Base-by-base conservation (phyloP, 108 stramenopile genomes). In the Skeletonema grethae region DNA sequence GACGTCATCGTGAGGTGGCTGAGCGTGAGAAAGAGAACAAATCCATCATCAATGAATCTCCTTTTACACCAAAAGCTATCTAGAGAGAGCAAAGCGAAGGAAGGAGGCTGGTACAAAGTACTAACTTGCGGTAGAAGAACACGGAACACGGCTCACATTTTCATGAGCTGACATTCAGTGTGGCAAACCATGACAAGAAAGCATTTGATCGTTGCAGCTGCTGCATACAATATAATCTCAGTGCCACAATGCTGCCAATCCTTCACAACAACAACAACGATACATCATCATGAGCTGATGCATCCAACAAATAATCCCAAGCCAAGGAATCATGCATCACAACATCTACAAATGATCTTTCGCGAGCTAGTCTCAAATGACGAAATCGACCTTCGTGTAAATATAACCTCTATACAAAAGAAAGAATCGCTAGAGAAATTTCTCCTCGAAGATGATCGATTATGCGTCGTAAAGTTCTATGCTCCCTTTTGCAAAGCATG, bases 401-500 rank as follows among this genome's bases (percentile, higher is more conserved):
- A 56, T 5, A 67, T 79, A 13, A 56, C 70, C 22, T 46, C 39
- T 2, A 79, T 79, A 41, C 35, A 59, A 13, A 59, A 67, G 53
- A 70, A 72, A 43, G 70, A 71, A 55, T 66, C 53, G 9, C 36
- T 79, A n/a, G 70, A 72, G 22, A 36, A 61, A 30, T 79, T 79
- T 29, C 60, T 72, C 11, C 20, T 62, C 28, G 67, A 34, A 9
- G 77, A 79, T 61, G 57, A 79, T 67, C 57, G 77, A 30, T 48
- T 67, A 10, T 79, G 77, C 30, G 61, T 75, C 43, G 68, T 75
- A 16, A 75, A 75, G 67, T 67, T 79, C 16, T 72, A 72, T 30
- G 77, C 77, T 16, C 77, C 77, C 18, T 79, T 61, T 22, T 79
- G 77, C 36, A 79, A 79, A 62, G 70, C 70, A n/a, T 79, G 77